phyloP scores from a whole-genome alignment of 306 rosid species.

The Citrullus colocynthis region DNA sequence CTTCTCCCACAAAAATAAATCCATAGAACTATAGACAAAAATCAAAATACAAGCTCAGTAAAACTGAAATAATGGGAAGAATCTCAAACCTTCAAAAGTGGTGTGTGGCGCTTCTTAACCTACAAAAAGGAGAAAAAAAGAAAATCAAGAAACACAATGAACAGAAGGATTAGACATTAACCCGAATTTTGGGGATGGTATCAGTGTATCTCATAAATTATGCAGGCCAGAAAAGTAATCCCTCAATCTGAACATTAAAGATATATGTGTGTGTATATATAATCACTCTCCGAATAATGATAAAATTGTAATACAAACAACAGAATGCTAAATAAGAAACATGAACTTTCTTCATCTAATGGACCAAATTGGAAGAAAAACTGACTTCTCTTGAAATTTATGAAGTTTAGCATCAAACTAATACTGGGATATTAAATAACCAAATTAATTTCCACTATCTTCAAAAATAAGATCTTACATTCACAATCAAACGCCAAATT shows the following conservation, averaged over 20 bases:
- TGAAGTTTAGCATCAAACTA: background rate
- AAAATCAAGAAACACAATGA: constrained; percentile 17
- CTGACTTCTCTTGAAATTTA: background rate
- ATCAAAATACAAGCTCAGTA: background rate
- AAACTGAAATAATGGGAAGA: constrained; percentile 6
- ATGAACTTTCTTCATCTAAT: background rate
- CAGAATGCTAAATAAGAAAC: background rate
- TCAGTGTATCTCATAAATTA: background rate
- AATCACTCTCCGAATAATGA: background rate
- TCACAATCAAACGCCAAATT: background rate
- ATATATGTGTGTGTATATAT: background rate
- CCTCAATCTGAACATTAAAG: background rate
- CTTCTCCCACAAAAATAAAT: background rate
- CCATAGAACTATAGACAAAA: background rate
- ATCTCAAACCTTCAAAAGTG: constrained; percentile 68
- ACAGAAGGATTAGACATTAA: background rate
- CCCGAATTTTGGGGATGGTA: background rate
- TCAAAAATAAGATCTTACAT: background rate
- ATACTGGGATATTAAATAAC: background rate
- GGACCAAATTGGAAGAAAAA: background rate
- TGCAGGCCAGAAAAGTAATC: background rate
- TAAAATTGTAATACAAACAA: background rate
- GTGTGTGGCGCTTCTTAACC: constrained; percentile 75
- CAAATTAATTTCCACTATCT: background rate
- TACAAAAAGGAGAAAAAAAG: constrained; percentile 24